Percentiles rank a stretch among this genome's conserved stretches.
Conservation (phyloP, 169 alveolate genomes). For the Amoebophrya sp. region DNA sequence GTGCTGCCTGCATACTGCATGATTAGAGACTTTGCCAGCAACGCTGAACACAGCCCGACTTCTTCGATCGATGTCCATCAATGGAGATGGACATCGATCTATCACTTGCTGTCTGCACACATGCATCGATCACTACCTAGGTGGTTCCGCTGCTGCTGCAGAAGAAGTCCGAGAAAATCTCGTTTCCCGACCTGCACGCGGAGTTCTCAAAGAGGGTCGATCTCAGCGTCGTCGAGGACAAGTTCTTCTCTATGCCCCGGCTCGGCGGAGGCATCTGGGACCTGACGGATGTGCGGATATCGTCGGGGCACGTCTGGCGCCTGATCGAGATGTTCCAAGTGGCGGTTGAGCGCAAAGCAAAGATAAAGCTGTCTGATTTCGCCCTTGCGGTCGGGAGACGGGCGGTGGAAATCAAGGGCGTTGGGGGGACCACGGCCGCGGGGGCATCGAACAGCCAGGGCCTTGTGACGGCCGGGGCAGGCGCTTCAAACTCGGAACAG, state of each 20-base stretch:
- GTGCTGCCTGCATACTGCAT: neutral
- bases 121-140: too few species aligned
- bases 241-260: neutral
- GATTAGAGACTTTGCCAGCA: neutral
- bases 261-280: neutral
- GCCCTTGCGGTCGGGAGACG: neutral
- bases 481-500: neutral
- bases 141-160: neutral
- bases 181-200: neutral
- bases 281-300: neutral
- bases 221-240: neutral
- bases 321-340: neutral
- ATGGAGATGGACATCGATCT: too few species aligned
- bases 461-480: neutral
- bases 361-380: neutral
- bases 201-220: neutral
- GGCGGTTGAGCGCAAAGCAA: neutral
- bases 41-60: too few species aligned
- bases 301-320: neutral
- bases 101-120: too few species aligned
- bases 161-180: neutral
- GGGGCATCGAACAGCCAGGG: neutral
- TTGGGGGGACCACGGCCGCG: neutral
- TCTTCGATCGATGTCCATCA: too few species aligned
- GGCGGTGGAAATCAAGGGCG: neutral